These are phyloP conservation scores for Globisporangium spinosum DNA, from an alignment of 352 stramenopile genomes.

Conservation along the genomic window DNA sequence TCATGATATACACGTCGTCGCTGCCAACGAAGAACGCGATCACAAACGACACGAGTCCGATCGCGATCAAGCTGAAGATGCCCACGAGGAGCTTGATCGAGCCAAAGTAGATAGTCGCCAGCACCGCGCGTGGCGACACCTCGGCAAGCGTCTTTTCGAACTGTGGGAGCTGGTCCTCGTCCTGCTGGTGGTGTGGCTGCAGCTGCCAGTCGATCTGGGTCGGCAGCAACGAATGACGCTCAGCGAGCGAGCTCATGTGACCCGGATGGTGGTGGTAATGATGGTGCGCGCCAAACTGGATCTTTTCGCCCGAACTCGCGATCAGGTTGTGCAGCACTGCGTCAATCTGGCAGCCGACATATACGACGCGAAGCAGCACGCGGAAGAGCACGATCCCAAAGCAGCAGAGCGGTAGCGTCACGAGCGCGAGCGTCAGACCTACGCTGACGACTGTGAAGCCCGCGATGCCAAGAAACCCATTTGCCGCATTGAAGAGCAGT, in stretches of 20 bases:
- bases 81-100: constrained; percentile 40
- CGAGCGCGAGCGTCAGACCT: constrained; percentile 23
- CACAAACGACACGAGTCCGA: constrained; percentile 29
- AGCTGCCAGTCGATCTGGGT: constrained; percentile 24
- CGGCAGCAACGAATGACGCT: constrained; percentile 37
- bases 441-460: constrained; percentile 14
- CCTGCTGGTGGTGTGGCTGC: constrained; percentile 9
- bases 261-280: constrained; percentile 18
- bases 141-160: constrained; percentile 38
- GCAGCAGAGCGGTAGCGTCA: constrained; percentile 50
- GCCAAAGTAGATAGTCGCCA: constrained; percentile 48
- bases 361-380: constrained; percentile 34
- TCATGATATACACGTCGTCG: constrained; percentile 20
- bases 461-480: constrained; percentile 16
- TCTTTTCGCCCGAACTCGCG: constrained; percentile 25
- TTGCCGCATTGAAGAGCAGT: constrained; percentile 22
- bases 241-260: constrained; percentile 2
- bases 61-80: constrained; percentile 26
- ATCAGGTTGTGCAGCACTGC: constrained; percentile 52
- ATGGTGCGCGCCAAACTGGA: constrained; percentile 26
- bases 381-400: constrained; percentile 50
- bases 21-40: constrained; percentile 33
- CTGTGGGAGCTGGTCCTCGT: constrained; percentile 21
- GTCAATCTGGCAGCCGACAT: constrained; percentile 38
- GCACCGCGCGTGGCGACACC: constrained; percentile 33